Evolutionary conservation across 306 rosid species (phyloP).

Genomic region (Quercus variabilis): DNA sequence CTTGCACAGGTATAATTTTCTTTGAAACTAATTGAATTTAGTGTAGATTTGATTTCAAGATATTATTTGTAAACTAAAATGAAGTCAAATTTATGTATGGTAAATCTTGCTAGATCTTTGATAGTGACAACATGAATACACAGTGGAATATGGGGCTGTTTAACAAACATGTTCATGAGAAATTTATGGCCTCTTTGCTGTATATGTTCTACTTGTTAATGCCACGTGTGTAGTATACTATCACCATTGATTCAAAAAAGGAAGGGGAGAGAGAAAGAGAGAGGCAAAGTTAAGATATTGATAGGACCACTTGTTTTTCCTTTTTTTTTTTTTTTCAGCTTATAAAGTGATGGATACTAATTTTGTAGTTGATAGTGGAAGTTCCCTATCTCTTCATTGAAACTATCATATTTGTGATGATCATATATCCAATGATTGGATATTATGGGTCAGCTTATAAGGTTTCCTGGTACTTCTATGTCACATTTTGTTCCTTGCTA

Average conservation of each 20-base stretch:
- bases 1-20: slow-evolving; percentile 38
- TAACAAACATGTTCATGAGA: no score
- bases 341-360: background rate
- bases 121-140: no score
- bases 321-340: background rate
- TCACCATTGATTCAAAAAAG: background rate
- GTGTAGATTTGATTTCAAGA: no score
- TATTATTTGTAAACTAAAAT: no score
- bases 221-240: background rate
- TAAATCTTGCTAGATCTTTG: no score
- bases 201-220: background rate
- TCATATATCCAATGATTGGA: slow-evolving; percentile 42
- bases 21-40: background rate
- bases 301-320: no score
- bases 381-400: slow-evolving; percentile 35
- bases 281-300: no score
- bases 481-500: slow-evolving; percentile 29
- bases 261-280: no score
- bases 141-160: no score
- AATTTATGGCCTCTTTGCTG: no score
- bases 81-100: no score
- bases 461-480: slow-evolving; percentile 38
- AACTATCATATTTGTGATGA: background rate
- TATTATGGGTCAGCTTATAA: slow-evolving; percentile 28
- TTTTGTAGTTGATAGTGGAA: slow-evolving; percentile 37